Percentiles rank a stretch among this genome's conserved stretches.
These are phyloP conservation scores for Schizosaccharomyces lindneri DNA, from an alignment of 805 yeast genomes.

Conservation along the genomic window DNA sequence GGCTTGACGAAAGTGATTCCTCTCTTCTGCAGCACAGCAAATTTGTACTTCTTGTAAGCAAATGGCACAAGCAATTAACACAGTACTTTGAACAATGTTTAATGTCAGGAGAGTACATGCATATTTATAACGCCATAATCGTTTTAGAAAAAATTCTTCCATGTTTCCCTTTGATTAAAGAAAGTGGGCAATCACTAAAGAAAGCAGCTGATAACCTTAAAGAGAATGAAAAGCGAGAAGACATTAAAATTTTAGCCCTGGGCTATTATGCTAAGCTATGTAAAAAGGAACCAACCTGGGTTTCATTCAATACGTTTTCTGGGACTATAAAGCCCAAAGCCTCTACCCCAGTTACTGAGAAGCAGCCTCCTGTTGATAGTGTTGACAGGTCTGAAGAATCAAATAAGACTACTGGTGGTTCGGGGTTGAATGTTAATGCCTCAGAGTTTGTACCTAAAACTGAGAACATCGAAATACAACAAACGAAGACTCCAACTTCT, in stretches of 20 bases:
- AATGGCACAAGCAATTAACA: constrained; percentile 31
- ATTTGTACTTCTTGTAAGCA: constrained; percentile 11
- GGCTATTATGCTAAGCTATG: not conserved
- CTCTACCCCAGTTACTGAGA: not conserved
- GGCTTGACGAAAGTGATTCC: not conserved
- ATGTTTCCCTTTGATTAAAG: constrained; percentile 42
- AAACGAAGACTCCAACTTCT: not conserved
- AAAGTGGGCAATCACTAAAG: constrained; percentile 32
- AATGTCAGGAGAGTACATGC: constrained; percentile 37
- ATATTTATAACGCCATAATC: constrained; percentile 55
- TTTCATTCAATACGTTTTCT: not conserved
- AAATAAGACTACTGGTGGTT: not conserved
- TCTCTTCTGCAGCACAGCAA: not conserved
- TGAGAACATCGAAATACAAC: too few species aligned
- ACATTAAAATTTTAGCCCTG: constrained; percentile 46
- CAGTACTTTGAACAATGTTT: constrained; percentile 22
- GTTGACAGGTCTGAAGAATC: not conserved
- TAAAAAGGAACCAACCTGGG: not conserved
- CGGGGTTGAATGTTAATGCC: not conserved
- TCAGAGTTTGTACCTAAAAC: not conserved
- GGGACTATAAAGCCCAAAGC: not conserved
- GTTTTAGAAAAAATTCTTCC: constrained; percentile 41
- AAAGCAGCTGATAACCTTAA: constrained; percentile 25
- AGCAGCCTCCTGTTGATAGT: not conserved
- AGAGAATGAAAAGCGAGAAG: constrained; percentile 41